These are phyloP conservation scores for Aspergillus ustus DNA, from an alignment of 2,329 filamentous ascomycete genomes.

Conservation along the genomic window DNA sequence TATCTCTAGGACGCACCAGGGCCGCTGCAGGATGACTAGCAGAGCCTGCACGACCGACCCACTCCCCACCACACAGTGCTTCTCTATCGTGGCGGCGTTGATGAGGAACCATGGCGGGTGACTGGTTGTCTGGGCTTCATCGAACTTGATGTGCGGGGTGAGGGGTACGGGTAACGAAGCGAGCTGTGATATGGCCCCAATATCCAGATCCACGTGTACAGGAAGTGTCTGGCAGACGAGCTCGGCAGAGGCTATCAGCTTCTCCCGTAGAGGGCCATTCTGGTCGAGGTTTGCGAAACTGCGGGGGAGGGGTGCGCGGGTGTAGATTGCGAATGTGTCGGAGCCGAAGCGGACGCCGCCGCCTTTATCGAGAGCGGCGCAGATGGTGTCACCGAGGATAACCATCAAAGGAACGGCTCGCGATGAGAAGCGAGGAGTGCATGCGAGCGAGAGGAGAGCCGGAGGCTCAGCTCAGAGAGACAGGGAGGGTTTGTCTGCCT, in stretches of 20 bases:
- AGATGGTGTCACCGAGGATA: constrained; percentile 4
- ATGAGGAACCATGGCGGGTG: constrained; percentile 26
- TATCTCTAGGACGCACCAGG: constrained; percentile 27
- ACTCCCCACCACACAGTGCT: constrained; percentile 24
- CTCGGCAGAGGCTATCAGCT: constrained; percentile 3
- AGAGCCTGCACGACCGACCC: constrained; percentile 18
- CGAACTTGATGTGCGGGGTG: neutral
- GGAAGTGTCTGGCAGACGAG: constrained; percentile 14
- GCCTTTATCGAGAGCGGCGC: constrained; percentile 16
- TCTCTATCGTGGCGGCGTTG: constrained; percentile 16
- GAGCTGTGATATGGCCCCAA: neutral
- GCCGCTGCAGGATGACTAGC: constrained; percentile 24
- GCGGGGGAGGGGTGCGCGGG: constrained; percentile 11
- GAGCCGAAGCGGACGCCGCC: constrained; percentile 16
- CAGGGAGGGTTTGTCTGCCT: neutral
- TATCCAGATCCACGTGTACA: constrained; percentile 9
- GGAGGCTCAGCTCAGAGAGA: neutral
- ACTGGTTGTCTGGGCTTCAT: neutral
- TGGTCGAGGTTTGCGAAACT: constrained; percentile 2
- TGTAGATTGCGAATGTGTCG: constrained; percentile 20
- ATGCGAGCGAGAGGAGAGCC: neutral
- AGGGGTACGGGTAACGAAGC: constrained; percentile 11
- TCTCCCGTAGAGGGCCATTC: neutral
- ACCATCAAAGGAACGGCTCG: neutral
- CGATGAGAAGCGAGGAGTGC: neutral